These are phyloP conservation scores for Elsinoe ampelina DNA, from an alignment of 2,329 filamentous ascomycete species.

Conservation along the genomic window DNA sequence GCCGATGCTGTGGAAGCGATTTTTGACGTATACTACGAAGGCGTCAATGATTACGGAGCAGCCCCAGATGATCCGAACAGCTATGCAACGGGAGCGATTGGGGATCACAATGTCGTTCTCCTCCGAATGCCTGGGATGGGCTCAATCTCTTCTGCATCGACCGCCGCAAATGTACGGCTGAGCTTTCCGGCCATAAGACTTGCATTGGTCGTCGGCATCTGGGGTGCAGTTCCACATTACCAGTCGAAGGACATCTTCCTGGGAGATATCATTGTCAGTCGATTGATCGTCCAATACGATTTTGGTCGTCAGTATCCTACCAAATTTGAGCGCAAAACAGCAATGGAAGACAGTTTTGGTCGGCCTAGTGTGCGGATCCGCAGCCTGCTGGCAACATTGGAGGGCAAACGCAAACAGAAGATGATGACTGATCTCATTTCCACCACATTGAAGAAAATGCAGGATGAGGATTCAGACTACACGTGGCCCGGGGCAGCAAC, in stretches of 20 bases:
- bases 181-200: constrained; percentile 20
- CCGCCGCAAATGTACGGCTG: constrained; percentile 13
- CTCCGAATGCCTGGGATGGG: constrained; percentile 16
- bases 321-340: constrained; percentile 21
- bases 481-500: constrained; percentile 16
- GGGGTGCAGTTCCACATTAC: constrained; percentile 17
- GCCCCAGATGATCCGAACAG: constrained; percentile 17
- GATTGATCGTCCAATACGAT: constrained; percentile 23
- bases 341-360: constrained; percentile 18
- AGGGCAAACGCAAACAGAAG: constrained; percentile 16
- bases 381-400: constrained; percentile 6
- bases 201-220: constrained; percentile 20
- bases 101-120: constrained; percentile 18
- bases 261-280: constrained; percentile 28
- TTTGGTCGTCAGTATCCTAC: constrained; percentile 23
- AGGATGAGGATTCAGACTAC: not conserved
- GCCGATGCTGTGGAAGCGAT: constrained; percentile 16
- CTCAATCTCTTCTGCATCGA: constrained; percentile 13
- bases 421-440: not conserved
- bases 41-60: not conserved
- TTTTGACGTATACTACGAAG: constrained; percentile 14
- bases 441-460: not conserved
- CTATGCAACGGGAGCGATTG: constrained; percentile 20
- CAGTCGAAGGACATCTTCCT: constrained; percentile 16
- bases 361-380: constrained; percentile 20